Conservation (phyloP, 495 filamentous ascomycete species). For the Gamarada debralockiae region DNA sequence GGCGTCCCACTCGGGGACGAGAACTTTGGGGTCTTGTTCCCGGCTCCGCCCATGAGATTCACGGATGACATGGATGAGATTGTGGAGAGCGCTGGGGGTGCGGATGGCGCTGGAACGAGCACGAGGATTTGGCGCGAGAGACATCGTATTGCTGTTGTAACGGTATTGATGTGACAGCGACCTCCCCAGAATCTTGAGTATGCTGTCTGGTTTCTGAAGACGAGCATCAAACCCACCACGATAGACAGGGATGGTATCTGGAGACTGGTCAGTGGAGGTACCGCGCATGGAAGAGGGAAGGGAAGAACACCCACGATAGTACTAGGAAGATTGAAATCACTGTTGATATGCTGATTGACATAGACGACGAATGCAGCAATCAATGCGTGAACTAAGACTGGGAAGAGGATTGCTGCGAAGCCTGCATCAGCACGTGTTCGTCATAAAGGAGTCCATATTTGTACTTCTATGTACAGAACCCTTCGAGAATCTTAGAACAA, state of each 20-base stretch:
- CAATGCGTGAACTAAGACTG: constrained; percentile 59
- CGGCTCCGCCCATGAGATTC: neutral
- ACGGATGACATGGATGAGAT: neutral
- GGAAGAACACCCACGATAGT: constrained; percentile 48
- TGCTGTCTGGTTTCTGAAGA: constrained; percentile 67
- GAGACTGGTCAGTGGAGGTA: neutral
- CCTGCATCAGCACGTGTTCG: neutral
- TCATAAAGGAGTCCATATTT: neutral
- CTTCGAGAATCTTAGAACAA: constrained; percentile 72
- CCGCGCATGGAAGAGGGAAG: neutral
- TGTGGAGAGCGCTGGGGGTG: constrained; percentile 13
- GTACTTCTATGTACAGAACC: constrained; percentile 62
- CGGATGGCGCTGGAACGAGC: constrained; percentile 18
- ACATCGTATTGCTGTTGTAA: constrained; percentile 33
- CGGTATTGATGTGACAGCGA: constrained; percentile 51
- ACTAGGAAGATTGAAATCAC: constrained; percentile 54
- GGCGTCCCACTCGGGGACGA: neutral
- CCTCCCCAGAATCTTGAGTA: constrained; percentile 74
- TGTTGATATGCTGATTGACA: constrained; percentile 52
- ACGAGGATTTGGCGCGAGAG: constrained; percentile 22
- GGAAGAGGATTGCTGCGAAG: constrained; percentile 48
- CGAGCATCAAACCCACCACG: constrained; percentile 77
- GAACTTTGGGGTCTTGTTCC: neutral
- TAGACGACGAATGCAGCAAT: constrained; percentile 63
- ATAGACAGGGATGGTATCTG: constrained; percentile 74